Base-by-base conservation (phyloP, 768 basidiomycete genomes). In the Hirschioporus abietinus region DNA sequence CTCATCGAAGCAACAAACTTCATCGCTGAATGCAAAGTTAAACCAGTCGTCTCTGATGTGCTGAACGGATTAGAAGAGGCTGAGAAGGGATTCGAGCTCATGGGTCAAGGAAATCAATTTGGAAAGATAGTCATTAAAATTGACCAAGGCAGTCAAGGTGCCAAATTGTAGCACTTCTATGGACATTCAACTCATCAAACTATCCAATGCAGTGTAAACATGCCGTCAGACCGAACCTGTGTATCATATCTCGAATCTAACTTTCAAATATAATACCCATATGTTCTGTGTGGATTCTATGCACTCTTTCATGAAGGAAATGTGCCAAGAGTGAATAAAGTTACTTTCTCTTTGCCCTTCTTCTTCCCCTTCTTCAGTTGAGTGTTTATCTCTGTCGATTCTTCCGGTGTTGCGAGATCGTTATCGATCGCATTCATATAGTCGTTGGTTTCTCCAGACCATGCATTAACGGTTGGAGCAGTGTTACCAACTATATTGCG, bases 271-370 rank as follows among this genome's bases (percentile, higher is more conserved):
- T 30, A 30, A 30, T 2, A 8, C 30, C 30, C 8, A 30, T 30
- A 2, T 30, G 8, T 30, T 30, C 30, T 30, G 8, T 30, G 8
- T 30, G 30, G 4, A 30, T 30, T 2, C 30, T 30, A 3, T 61
- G 30, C 15, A 8, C 23, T 27, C 12, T 63, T 23, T 64, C 64
- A 76, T n/a, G 77, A 72, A 58, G 83, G 83, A 71, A 83, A 84
- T 18, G 82, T 78, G 9, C 86, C 85, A 57, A 87, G 67, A 24
- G 81, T 93, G 71, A 94, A 95, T 69, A 95, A 75, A 9, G 87
- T 93, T 81, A 94, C 91, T 78, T 94, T 94, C 74, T 87, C 86
- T 76, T 93, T 93, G 1, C 87, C 87, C 73, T 93, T 95, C 0
- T 85, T 84, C 76, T 92, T 93, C 82, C 87, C 63, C 66, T 52